phyloP scores from a whole-genome alignment of 2,329 filamentous ascomycete species.

The Ophiostoma sp. region DNA sequence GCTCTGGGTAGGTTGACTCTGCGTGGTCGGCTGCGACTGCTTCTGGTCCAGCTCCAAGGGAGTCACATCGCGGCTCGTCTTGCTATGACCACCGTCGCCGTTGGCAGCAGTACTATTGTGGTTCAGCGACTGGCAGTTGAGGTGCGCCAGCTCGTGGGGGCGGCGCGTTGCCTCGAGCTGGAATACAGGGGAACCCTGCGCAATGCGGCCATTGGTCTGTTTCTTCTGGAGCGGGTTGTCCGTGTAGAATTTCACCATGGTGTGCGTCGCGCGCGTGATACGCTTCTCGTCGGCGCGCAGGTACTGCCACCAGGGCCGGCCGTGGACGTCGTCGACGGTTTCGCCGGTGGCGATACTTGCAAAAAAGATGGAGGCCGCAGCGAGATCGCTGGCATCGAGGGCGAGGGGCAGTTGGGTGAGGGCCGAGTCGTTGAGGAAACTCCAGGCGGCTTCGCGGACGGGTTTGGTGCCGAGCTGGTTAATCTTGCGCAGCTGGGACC shows the following conservation, averaged over 20 bases:
- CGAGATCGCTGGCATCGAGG: slow-evolving; percentile 76
- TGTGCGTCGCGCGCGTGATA: slow-evolving; percentile 71
- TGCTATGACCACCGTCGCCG: background rate
- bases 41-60: slow-evolving; percentile 29
- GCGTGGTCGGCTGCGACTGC: background rate
- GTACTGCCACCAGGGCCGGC: slow-evolving; percentile 83
- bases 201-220: slow-evolving; percentile 8
- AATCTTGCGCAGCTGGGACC: slow-evolving; percentile 63
- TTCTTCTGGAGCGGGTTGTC: slow-evolving; percentile 64
- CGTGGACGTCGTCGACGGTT: slow-evolving; percentile 73
- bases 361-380: slow-evolving; percentile 83
- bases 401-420: slow-evolving; percentile 82
- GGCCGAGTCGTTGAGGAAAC: slow-evolving; percentile 88
- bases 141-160: slow-evolving; percentile 49
- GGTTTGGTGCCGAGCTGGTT: slow-evolving; percentile 30
- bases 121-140: slow-evolving; percentile 50
- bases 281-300: slow-evolving; percentile 70
- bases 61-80: slow-evolving; percentile 28
- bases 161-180: slow-evolving; percentile 57
- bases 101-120: slow-evolving; percentile 39
- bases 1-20: background rate
- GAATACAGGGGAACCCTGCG: slow-evolving; percentile 53
- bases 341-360: slow-evolving; percentile 73
- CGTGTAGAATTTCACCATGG: slow-evolving; percentile 69
- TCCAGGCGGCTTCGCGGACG: slow-evolving; percentile 56